Evolutionary conservation across 305 asterid genomes (phyloP).

Genomic region (Fraxinus sp.): DNA sequence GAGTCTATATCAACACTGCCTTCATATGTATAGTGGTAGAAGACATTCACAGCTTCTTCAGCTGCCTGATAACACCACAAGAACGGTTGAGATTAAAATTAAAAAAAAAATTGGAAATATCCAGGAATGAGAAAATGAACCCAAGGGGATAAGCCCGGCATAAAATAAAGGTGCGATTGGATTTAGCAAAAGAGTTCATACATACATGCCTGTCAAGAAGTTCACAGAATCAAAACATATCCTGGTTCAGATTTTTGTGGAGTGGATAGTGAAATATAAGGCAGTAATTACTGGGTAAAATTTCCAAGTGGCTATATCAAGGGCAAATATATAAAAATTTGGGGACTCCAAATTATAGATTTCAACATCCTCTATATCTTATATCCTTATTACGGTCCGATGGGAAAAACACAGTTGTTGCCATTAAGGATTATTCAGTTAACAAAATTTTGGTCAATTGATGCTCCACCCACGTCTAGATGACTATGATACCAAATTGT

Average conservation of each 20-base stretch:
- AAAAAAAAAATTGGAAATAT: background rate
- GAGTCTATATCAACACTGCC: conserved; percentile 99
- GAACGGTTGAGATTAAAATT: conserved; percentile 14
- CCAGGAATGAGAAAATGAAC: background rate
- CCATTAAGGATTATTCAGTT: background rate
- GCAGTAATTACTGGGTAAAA: background rate
- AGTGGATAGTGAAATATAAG: background rate
- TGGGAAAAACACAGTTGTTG: background rate
- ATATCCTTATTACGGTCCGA: background rate
- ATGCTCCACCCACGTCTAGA: background rate
- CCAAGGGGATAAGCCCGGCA: background rate
- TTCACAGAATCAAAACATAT: background rate
- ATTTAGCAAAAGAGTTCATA: background rate
- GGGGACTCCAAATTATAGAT: background rate
- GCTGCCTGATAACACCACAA: conserved; percentile 69
- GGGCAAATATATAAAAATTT: background rate
- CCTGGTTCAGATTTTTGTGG: background rate
- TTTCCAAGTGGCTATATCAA: background rate
- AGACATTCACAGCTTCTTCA: conserved; percentile 96
- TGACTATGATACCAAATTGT: background rate
- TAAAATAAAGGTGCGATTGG: background rate
- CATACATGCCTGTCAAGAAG: background rate
- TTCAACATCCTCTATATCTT: background rate
- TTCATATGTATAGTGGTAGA: conserved; percentile 98
- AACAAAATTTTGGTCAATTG: background rate